Conservation (phyloP, 2,329 filamentous ascomycete genomes). For the Cordyceps farinosa region DNA sequence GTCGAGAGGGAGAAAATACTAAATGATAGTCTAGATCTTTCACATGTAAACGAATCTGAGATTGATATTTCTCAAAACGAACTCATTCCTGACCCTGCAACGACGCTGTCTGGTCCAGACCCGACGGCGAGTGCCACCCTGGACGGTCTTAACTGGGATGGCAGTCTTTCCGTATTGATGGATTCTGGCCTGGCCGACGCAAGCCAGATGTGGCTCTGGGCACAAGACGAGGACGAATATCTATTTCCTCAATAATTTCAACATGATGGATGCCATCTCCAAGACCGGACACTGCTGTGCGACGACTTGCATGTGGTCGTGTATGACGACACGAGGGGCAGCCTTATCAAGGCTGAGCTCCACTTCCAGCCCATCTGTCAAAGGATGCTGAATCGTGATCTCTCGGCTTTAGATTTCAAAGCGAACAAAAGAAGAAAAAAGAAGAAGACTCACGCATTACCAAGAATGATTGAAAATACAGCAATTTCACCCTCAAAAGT, state of each 20-base stretch:
- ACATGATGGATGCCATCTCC: neutral
- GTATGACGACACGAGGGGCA: too few species aligned
- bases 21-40: neutral
- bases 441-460: neutral
- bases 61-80: neutral
- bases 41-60: neutral
- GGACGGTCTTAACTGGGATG: constrained; percentile 13
- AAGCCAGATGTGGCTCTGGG: constrained; percentile 17
- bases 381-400: neutral
- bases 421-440: too few species aligned
- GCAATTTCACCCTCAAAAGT: too few species aligned
- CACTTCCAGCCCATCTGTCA: neutral
- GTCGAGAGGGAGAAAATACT: neutral
- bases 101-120: neutral
- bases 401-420: neutral
- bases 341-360: neutral
- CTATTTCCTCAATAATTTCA: neutral
- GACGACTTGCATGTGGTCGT: too few species aligned
- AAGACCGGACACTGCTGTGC: neutral
- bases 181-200: constrained; percentile 14
- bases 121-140: neutral
- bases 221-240: constrained; percentile 4
- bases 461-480: neutral
- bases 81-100: neutral
- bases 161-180: constrained; percentile 11